Evolutionary conservation across 106 monocot species (phyloP).

Genomic region (Apostasia shenzhenica): DNA sequence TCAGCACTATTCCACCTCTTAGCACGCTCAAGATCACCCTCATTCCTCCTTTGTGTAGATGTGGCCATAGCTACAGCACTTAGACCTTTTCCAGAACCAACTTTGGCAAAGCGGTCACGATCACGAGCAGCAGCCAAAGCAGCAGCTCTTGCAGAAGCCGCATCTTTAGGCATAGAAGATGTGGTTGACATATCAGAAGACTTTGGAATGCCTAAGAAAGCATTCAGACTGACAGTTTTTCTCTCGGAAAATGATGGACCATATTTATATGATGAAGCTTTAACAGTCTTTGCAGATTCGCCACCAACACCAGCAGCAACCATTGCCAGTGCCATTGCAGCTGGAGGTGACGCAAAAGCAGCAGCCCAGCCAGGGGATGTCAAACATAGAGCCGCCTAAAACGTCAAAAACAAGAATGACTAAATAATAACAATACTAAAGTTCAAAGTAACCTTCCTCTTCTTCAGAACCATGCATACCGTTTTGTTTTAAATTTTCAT

Average conservation of each 20-base stretch:
- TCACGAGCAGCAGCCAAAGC: slow-evolving; percentile 81
- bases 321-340: slow-evolving; percentile 98
- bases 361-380: slow-evolving; percentile 95
- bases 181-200: slow-evolving; percentile 43
- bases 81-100: slow-evolving; percentile 91
- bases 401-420: slow-evolving; percentile 7
- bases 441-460: too few relatives aligned
- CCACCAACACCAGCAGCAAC: slow-evolving; percentile 97
- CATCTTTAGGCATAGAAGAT: slow-evolving; percentile 63
- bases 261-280: slow-evolving; percentile 34
- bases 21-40: slow-evolving; percentile 71
- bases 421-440: not conserved
- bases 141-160: slow-evolving; percentile 79
- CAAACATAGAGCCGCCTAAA: slow-evolving; percentile 87
- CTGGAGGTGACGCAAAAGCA: slow-evolving; percentile 99
- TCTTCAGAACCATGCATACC: too few relatives aligned
- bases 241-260: slow-evolving; percentile 54
- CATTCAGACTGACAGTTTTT: slow-evolving; percentile 42
- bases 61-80: slow-evolving; percentile 99
- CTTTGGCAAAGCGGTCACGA: slow-evolving; percentile 74
- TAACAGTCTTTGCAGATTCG: slow-evolving; percentile 55
- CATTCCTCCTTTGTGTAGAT: slow-evolving; percentile 84
- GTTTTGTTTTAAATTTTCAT: too few relatives aligned
- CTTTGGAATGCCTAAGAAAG: slow-evolving; percentile 74
- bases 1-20: slow-evolving; percentile 93